A percentile compares a stretch with the other conserved stretches of the same genome.
Evolutionary conservation across 202 grass and related monocot species (phyloP).

Genomic region (Eragrostis tef): DNA sequence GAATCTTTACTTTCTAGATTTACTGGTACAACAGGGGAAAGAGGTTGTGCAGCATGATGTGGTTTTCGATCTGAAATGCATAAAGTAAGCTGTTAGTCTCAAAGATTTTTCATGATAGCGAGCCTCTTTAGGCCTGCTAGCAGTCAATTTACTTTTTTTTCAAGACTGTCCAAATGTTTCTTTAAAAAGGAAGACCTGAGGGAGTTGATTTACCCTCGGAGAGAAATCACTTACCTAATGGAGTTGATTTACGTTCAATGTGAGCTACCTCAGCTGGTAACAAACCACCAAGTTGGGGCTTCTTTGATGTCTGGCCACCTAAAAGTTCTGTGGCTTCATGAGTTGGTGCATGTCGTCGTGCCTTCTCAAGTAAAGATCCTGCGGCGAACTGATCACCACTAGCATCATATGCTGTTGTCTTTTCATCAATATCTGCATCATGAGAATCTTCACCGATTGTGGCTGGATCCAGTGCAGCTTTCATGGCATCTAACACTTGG

Average conservation of each 20-base stretch:
- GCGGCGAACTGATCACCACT: not conserved
- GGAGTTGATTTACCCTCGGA: not conserved
- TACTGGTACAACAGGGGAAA: conserved; percentile 27
- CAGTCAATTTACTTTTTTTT: not conserved
- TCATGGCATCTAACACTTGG: conserved; percentile 10
- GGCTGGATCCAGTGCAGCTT: conserved; percentile 23
- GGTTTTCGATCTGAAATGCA: conserved; percentile 44
- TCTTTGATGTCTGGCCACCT: not conserved
- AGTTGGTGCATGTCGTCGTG: conserved; percentile 10
- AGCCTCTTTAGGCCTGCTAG: too few relatives aligned
- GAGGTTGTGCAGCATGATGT: not conserved
- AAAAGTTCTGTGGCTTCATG: conserved; percentile 11
- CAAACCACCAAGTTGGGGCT: not conserved
- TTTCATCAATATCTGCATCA: conserved; percentile 19
- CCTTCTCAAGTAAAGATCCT: conserved; percentile 26
- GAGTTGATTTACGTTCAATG: conserved; percentile 26
- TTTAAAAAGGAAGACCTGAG: too few relatives aligned
- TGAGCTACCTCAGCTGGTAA: not conserved
- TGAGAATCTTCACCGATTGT: not conserved
- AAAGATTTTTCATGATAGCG: conserved; percentile 13
- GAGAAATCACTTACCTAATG: conserved; percentile 36
- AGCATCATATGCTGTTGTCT: conserved; percentile 1
- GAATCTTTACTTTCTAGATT: conserved; percentile 19
- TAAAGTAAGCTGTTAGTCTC: conserved; percentile 25
- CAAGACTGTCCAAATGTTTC: too few relatives aligned